These are phyloP conservation scores for Bipolaris gigantea DNA, from an alignment of 2,329 filamentous ascomycete species.

Conservation along the genomic window DNA sequence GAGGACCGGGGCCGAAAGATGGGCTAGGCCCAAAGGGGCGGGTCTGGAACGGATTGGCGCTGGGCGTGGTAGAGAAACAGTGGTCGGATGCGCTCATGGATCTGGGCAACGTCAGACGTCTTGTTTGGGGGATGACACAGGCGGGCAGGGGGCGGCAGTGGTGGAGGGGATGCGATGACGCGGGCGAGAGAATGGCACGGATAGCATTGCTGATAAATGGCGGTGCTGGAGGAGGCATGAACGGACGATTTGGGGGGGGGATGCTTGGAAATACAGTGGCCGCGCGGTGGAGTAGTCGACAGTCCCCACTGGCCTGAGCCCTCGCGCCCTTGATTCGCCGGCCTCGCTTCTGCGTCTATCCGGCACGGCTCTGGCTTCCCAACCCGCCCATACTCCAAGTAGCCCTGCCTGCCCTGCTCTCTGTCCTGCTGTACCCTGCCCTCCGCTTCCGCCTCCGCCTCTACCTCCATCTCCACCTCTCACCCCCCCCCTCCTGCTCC, in stretches of 20 bases:
- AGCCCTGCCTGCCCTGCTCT: constrained; percentile 3
- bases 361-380: constrained; percentile 23
- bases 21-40: background rate
- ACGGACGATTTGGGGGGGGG: background rate
- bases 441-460: background rate
- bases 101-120: background rate
- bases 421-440: background rate
- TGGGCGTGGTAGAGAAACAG: background rate
- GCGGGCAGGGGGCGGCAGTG: background rate
- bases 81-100: background rate
- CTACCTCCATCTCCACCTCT: no score
- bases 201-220: constrained; percentile 37
- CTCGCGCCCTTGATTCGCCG: constrained; percentile 29
- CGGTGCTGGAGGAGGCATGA: background rate
- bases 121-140: background rate
- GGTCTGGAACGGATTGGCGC: constrained; percentile 8
- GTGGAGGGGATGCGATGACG: constrained; percentile 18
- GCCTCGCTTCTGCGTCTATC: constrained; percentile 16
- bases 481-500: constrained; percentile 2
- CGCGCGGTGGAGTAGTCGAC: constrained; percentile 2
- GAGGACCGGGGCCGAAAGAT: background rate
- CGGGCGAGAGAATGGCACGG: constrained; percentile 8
- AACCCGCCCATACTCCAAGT: constrained; percentile 12
- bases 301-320: constrained; percentile 20
- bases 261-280: constrained; percentile 1